Evolutionary conservation across 495 filamentous ascomycete species (phyloP), one percentile per base, ranked within the genome.

Genomic region (Glarea lozoyensis): DNA sequence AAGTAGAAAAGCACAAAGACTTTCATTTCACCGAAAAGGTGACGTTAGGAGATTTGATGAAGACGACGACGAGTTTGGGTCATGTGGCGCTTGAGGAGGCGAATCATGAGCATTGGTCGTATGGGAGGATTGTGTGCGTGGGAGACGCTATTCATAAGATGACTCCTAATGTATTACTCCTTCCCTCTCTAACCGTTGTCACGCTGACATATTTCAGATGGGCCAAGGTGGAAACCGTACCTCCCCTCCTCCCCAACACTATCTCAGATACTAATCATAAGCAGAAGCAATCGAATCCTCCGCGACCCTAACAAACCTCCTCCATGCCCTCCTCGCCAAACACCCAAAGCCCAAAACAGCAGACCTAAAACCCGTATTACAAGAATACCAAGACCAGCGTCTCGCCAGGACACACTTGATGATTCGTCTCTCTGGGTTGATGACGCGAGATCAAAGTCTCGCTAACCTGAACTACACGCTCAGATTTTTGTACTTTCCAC

Each of bases 71-170:
- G 1, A 23, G n/a, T 1, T 27, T 55, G 0, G 22, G 27, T 1
- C 37, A 66, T 37, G 51, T 63, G 0, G 44, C 60, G 12, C 33
- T 70, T 0, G 60, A 67, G 40, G 67, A 73, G 42, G 65, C 60
- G 6, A 38, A 64, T 11, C 45, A 65, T 33, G 43, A 61, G 13
- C 42, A 52, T 27, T 68, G 62, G 60, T 46, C 43, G 31, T 60
- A 60, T 36, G 52, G 49, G 10, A 55, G 65, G 13, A 56, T 64
- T 2, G 58, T 64, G 1, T 60, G 66, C 34, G 45, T 61, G 0
- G 67, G 69, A 12, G 69, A 70, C 44, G 55, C 65, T 0, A 61
- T 60, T 15, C 68, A 71, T 43, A 72, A 72, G 46, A 58, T 66
- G 34, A 66, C 62, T 0, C 56, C 58, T 1, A 58, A 62, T 43